phyloP scores from a whole-genome alignment of 2,329 filamentous ascomycete genomes.

The Pseudocercospora ulei region DNA sequence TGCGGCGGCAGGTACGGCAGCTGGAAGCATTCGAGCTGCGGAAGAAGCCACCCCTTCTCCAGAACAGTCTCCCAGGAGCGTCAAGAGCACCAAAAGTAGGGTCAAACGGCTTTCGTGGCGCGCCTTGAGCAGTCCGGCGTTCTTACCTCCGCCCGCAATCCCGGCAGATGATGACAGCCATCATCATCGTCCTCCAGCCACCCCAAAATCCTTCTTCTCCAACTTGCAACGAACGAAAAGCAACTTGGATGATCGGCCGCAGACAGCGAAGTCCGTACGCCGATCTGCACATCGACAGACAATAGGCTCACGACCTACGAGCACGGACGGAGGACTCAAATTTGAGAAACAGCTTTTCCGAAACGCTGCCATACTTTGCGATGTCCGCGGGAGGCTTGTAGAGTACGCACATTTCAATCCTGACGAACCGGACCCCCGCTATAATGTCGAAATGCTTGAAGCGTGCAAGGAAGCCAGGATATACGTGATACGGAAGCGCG shows the following conservation, averaged over 20 bases:
- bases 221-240: slow-evolving; percentile 12
- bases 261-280: slow-evolving; percentile 11
- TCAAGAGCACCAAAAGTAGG: background rate
- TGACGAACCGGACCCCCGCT: slow-evolving; percentile 31
- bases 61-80: background rate
- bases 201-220: slow-evolving; percentile 17
- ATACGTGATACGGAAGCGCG: slow-evolving; percentile 39
- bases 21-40: slow-evolving; percentile 11
- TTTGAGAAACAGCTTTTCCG: slow-evolving; percentile 40
- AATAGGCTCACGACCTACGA: background rate
- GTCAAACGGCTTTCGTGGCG: slow-evolving; percentile 11
- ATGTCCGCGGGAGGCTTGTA: slow-evolving; percentile 36
- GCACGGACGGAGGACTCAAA: slow-evolving; percentile 9
- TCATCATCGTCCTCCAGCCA: slow-evolving; percentile 14
- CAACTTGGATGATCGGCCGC: slow-evolving; percentile 10
- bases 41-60: slow-evolving; percentile 1
- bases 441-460: slow-evolving; percentile 37
- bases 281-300: slow-evolving; percentile 10
- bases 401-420: slow-evolving; percentile 38
- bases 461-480: slow-evolving; percentile 37
- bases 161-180: slow-evolving; percentile 5
- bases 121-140: slow-evolving; percentile 6
- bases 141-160: slow-evolving; percentile 22
- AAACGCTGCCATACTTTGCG: slow-evolving; percentile 40
- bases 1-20: slow-evolving; percentile 10